A percentile compares a stretch with the other conserved stretches of the same genome.
These are phyloP conservation scores for Escallonia rubra DNA, from an alignment of 129 eudicot species.

Conservation along the genomic window DNA sequence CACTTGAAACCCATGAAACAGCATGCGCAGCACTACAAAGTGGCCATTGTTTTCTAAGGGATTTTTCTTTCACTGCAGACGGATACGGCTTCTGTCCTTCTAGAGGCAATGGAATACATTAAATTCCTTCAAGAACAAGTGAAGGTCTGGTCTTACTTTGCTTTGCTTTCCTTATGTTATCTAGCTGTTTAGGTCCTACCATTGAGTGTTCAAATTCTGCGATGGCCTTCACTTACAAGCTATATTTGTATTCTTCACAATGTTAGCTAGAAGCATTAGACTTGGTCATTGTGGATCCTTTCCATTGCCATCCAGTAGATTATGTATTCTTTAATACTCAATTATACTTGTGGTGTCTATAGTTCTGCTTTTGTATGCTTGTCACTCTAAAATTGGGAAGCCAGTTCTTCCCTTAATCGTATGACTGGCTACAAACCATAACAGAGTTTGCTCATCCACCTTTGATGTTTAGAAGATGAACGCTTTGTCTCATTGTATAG, in stretches of 20 bases:
- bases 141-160: slow-evolving; percentile 48
- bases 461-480: too few species aligned
- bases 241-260: too few species aligned
- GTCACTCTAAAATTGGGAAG: too few species aligned
- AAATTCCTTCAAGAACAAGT: slow-evolving; percentile 90
- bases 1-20: background rate
- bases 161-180: background rate
- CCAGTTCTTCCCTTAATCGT: too few species aligned
- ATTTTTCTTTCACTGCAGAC: slow-evolving; percentile 49
- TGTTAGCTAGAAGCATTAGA: background rate
- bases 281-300: background rate
- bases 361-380: too few species aligned
- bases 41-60: background rate
- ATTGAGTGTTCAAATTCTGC: background rate
- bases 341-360: too few species aligned
- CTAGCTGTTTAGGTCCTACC: background rate
- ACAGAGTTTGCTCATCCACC: too few species aligned
- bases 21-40: background rate
- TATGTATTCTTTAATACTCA: background rate
- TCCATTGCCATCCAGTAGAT: background rate
- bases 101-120: slow-evolving; percentile 87
- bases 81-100: slow-evolving; percentile 94
- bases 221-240: background rate
- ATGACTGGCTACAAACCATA: too few species aligned
- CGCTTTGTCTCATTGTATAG: too few species aligned